Percentiles rank a stretch among this genome's conserved stretches.
These are phyloP conservation scores for Amanita phalloides DNA, from an alignment of 768 basidiomycete genomes.

Conservation along the genomic window DNA sequence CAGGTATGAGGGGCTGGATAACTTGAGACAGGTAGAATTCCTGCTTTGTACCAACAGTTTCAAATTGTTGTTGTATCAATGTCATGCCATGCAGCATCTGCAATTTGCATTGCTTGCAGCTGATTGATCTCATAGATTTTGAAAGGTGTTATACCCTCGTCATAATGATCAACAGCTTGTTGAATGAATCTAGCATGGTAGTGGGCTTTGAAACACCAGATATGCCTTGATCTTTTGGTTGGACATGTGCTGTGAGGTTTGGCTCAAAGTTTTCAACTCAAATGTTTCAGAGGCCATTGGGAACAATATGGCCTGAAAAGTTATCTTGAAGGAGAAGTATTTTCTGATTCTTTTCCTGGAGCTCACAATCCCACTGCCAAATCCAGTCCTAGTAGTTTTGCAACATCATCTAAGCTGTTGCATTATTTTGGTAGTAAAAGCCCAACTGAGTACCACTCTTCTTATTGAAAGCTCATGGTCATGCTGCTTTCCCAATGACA, in stretches of 20 bases:
- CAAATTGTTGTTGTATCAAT: too few relatives aligned
- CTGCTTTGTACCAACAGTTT: too few relatives aligned
- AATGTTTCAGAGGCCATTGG: conserved; percentile 4
- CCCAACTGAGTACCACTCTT: too few relatives aligned
- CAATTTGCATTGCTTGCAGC: too few relatives aligned
- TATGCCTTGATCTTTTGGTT: conserved; percentile 27
- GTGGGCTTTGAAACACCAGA: conserved; percentile 24
- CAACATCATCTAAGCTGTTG: too few relatives aligned
- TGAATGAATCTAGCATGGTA: conserved; percentile 12
- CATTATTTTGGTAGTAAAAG: too few relatives aligned
- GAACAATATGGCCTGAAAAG: conserved; percentile 17
- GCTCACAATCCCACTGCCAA: conserved; percentile 18
- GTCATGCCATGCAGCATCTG: too few relatives aligned
- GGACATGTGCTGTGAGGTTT: conserved; percentile 25
- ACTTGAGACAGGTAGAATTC: too few relatives aligned
- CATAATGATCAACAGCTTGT: conserved; percentile 19
- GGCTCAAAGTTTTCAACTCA: conserved; percentile 21
- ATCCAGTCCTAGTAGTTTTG: conserved; percentile 24
- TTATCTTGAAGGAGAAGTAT: conserved; percentile 24
- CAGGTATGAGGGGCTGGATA: too few relatives aligned
- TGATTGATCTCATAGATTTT: too few relatives aligned
- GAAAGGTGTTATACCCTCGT: neutral
- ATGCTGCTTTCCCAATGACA: too few relatives aligned
- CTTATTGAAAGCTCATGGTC: too few relatives aligned
- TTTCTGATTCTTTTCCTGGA: conserved; percentile 12